Conservation (phyloP, 2,329 filamentous ascomycete species). For the Exophiala lecanii-corni region DNA sequence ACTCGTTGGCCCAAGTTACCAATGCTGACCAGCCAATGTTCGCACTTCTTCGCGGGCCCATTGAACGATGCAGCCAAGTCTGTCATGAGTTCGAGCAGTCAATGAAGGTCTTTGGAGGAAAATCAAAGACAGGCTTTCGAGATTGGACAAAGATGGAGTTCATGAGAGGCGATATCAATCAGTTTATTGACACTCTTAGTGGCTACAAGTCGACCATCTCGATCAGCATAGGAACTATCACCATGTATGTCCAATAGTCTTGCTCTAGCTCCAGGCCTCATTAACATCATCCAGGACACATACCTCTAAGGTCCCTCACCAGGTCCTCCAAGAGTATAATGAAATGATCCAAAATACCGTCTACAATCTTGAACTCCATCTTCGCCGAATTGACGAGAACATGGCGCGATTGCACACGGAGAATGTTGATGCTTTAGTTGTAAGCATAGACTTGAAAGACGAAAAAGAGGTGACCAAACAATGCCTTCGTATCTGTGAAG, state of each 20-base stretch:
- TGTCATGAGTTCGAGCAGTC: slow-evolving; percentile 34
- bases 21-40: slow-evolving; percentile 28
- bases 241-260: slow-evolving; percentile 30
- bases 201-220: slow-evolving; percentile 37
- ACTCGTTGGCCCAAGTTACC: slow-evolving; percentile 27
- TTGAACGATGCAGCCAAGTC: slow-evolving; percentile 35
- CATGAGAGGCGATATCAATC: slow-evolving; percentile 38
- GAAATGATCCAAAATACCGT: slow-evolving; percentile 37
- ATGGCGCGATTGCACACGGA: slow-evolving; percentile 24
- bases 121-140: slow-evolving; percentile 29
- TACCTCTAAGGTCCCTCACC: slow-evolving; percentile 30
- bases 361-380: slow-evolving; percentile 34
- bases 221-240: slow-evolving; percentile 35
- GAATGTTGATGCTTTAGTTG: slow-evolving; percentile 20
- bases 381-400: slow-evolving; percentile 36
- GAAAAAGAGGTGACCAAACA: slow-evolving; percentile 36
- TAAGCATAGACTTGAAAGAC: slow-evolving; percentile 33
- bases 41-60: slow-evolving; percentile 34
- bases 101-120: not conserved
- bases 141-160: slow-evolving; percentile 42
- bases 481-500: slow-evolving; percentile 39
- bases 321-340: slow-evolving; percentile 35
- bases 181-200: slow-evolving; percentile 37
- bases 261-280: slow-evolving; percentile 15
- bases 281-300: slow-evolving; percentile 26